phyloP scores from a whole-genome alignment of 106 monocot species.

The Platanthera guangdongensis region DNA sequence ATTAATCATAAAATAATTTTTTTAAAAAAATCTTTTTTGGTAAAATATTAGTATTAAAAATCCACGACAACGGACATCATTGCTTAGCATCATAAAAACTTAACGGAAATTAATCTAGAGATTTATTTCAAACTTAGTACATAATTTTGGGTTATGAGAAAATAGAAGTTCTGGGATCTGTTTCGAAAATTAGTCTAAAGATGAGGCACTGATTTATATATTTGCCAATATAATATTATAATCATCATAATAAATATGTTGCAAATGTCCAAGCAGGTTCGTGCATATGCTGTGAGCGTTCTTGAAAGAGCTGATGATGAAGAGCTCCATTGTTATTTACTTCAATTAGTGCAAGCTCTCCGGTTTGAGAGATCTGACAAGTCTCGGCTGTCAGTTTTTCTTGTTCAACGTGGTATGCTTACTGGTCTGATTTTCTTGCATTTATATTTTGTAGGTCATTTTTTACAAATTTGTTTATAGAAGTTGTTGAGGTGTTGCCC shows the following conservation, averaged over 20 bases:
- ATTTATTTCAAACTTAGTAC: too few relatives aligned
- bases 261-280: conserved; percentile 48
- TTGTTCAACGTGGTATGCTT: conserved; percentile 78
- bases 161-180: too few relatives aligned
- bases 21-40: too few relatives aligned
- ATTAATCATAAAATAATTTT: too few relatives aligned
- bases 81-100: too few relatives aligned
- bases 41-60: too few relatives aligned
- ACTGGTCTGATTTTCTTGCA: background rate
- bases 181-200: too few relatives aligned
- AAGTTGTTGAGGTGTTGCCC: background rate
- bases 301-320: conserved; percentile 96
- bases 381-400: conserved; percentile 76
- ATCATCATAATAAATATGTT: conserved; percentile 3
- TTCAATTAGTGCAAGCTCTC: conserved; percentile 94
- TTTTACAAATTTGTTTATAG: background rate
- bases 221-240: background rate
- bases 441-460: conserved; percentile 1
- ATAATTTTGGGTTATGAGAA: too few relatives aligned
- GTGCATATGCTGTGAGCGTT: conserved; percentile 97
- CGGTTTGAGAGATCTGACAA: conserved; percentile 96
- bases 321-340: conserved; percentile 89
- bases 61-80: too few relatives aligned
- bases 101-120: too few relatives aligned
- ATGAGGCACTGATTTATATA: too few relatives aligned